Percentiles rank a stretch among this genome's conserved stretches.
phyloP scores from a whole-genome alignment of 106 monocot species.

The Dioscorea dumetorum region DNA sequence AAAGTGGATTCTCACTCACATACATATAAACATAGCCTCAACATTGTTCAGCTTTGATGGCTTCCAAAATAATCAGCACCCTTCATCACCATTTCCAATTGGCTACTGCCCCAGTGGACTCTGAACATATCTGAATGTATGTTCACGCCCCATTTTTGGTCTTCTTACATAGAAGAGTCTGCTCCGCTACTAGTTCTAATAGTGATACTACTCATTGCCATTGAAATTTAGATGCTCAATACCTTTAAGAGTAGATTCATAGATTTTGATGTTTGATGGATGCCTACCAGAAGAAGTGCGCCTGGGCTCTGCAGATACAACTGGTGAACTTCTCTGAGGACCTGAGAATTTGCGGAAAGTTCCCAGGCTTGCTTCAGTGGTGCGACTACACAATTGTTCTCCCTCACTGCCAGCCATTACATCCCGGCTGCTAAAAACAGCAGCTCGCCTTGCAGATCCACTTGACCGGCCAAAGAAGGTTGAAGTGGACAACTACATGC shows the following conservation, averaged over 20 bases:
- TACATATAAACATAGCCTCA: no score
- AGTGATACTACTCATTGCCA: conserved; percentile 20
- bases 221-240: conserved; percentile 51
- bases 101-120: no score
- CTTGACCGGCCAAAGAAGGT: conserved; percentile 9
- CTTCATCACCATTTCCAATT: no score
- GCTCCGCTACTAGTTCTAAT: conserved; percentile 1
- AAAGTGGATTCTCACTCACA: no score
- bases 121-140: no score
- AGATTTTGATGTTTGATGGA: conserved; percentile 29
- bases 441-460: conserved; percentile 12
- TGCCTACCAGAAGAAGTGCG: conserved; percentile 34
- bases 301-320: conserved; percentile 28
- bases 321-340: conserved; percentile 33
- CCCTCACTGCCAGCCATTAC: conserved; percentile 25
- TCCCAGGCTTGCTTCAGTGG: conserved; percentile 41
- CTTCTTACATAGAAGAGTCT: no score
- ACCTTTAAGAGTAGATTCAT: conserved; percentile 57
- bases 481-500: conserved; percentile 3
- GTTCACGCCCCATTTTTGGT: no score
- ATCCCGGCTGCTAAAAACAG: conserved; percentile 60
- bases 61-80: no score
- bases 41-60: no score
- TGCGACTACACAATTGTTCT: conserved; percentile 27
- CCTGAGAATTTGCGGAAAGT: conserved; percentile 30